Evolutionary conservation across 2,329 filamentous ascomycete species (phyloP).

Genomic region (Chaetothyriales sp.): DNA sequence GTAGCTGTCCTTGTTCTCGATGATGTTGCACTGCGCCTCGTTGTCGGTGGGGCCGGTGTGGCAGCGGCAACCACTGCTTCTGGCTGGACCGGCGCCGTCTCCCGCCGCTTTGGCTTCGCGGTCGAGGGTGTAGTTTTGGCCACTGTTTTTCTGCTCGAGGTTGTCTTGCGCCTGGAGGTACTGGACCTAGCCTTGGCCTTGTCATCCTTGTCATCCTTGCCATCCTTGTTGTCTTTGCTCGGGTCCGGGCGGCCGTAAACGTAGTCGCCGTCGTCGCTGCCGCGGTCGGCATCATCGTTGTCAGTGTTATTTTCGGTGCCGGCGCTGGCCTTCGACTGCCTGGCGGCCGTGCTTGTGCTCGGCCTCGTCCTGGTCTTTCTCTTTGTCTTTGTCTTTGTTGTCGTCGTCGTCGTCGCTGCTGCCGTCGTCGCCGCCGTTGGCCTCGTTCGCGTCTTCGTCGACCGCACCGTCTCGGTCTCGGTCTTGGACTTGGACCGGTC

Average conservation of each 20-base stretch:
- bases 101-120: not conserved
- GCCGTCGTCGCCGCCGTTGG: too few species aligned
- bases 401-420: constrained; percentile 3
- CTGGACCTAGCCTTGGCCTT: not conserved
- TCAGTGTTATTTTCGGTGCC: not conserved
- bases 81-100: not conserved
- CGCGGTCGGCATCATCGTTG: not conserved
- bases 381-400: not conserved
- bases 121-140: not conserved
- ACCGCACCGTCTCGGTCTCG: not conserved
- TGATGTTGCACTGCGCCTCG: not conserved
- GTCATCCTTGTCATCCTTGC: not conserved
- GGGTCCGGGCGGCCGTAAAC: not conserved
- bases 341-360: not conserved
- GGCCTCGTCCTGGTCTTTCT: not conserved
- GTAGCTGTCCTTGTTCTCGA: not conserved
- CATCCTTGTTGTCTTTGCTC: constrained; percentile 1
- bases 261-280: not conserved
- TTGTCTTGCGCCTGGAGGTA: constrained; percentile 2
- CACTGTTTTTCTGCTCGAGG: not conserved
- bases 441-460: not conserved
- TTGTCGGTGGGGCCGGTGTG: not conserved
- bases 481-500: constrained; percentile 3
- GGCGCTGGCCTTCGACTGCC: not conserved
- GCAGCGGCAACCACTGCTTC: not conserved